Conservation (phyloP, 345 rosid species). For the Aurinia saxatilis region DNA sequence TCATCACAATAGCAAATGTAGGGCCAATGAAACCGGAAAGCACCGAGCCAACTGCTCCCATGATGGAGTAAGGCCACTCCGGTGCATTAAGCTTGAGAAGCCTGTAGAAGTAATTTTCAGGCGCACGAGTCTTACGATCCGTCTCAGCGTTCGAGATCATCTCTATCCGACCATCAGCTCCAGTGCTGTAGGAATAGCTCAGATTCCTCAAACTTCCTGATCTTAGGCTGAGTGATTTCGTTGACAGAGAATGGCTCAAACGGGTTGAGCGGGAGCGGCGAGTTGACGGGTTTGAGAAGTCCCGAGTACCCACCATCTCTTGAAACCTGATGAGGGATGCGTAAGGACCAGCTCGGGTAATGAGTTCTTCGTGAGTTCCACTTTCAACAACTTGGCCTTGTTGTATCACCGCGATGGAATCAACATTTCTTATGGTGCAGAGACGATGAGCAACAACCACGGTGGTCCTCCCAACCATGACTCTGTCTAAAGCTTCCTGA, state of each 20-base stretch:
- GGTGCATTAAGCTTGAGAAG: constrained; percentile 92
- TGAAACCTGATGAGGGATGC: constrained; percentile 92
- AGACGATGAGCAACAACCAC: constrained; percentile 98
- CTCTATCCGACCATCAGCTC: constrained; percentile 95
- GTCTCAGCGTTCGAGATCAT: constrained; percentile 98
- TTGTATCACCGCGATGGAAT: constrained; percentile 89
- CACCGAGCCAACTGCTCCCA: constrained; percentile 92
- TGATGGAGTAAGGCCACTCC: constrained; percentile 97
- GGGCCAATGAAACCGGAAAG: constrained; percentile 96
- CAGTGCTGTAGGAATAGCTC: constrained; percentile 96
- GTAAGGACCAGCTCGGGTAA: constrained; percentile 77
- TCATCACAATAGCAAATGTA: constrained; percentile 93
- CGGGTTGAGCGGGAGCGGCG: constrained; percentile 81
- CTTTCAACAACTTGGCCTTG: constrained; percentile 98
- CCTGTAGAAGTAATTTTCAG: constrained; percentile 81
- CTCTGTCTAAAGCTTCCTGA: constrained; percentile 95
- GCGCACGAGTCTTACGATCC: constrained; percentile 81
- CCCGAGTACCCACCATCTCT: constrained; percentile 85
- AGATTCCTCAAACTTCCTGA: constrained; percentile 94
- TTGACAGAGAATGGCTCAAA: constrained; percentile 82
- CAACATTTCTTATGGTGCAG: constrained; percentile 89
- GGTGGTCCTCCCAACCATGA: constrained; percentile 97
- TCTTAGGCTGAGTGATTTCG: constrained; percentile 87
- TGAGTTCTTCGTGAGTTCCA: constrained; percentile 87
- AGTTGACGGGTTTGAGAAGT: constrained; percentile 84